Evolutionary conservation across 2,329 filamentous ascomycete genomes (phyloP).

Genomic region (Clonostachys solani): DNA sequence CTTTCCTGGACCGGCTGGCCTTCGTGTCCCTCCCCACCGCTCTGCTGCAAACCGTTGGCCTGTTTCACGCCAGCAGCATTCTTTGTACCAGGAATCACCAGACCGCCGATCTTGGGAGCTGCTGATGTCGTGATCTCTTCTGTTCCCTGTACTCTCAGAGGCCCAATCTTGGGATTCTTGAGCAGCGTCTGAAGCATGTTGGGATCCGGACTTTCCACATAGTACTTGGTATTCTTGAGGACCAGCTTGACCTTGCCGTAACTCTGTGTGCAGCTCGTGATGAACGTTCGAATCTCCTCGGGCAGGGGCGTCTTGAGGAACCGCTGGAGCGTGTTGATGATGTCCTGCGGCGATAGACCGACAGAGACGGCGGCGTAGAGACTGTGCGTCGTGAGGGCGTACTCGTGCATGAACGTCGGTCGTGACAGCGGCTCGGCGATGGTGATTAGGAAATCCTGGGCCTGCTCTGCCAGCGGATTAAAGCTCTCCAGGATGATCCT

Average conservation of each 20-base stretch:
- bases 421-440: slow-evolving; percentile 91
- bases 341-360: slow-evolving; percentile 83
- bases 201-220: slow-evolving; percentile 86
- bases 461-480: slow-evolving; percentile 78
- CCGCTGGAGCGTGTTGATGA: slow-evolving; percentile 79
- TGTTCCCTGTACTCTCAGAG: slow-evolving; percentile 68
- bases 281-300: slow-evolving; percentile 74
- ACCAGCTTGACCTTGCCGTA: slow-evolving; percentile 97
- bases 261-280: slow-evolving; percentile 74
- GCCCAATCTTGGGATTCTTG: slow-evolving; percentile 76
- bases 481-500: slow-evolving; percentile 94
- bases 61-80: slow-evolving; percentile 87
- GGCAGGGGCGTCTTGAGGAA: slow-evolving; percentile 88
- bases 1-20: slow-evolving; percentile 53
- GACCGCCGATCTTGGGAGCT: slow-evolving; percentile 78
- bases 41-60: slow-evolving; percentile 38
- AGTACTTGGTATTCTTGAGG: slow-evolving; percentile 90
- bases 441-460: slow-evolving; percentile 92
- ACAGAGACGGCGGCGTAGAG: slow-evolving; percentile 94
- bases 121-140: slow-evolving; percentile 73
- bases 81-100: slow-evolving; percentile 93
- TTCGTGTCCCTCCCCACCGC: slow-evolving; percentile 29
- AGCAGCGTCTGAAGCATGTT: slow-evolving; percentile 83
- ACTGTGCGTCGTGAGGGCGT: slow-evolving; percentile 85
- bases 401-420: slow-evolving; percentile 89